Evolutionary conservation across 2,329 filamentous ascomycete genomes (phyloP).

Genomic region (Bipolaris gigantea): DNA sequence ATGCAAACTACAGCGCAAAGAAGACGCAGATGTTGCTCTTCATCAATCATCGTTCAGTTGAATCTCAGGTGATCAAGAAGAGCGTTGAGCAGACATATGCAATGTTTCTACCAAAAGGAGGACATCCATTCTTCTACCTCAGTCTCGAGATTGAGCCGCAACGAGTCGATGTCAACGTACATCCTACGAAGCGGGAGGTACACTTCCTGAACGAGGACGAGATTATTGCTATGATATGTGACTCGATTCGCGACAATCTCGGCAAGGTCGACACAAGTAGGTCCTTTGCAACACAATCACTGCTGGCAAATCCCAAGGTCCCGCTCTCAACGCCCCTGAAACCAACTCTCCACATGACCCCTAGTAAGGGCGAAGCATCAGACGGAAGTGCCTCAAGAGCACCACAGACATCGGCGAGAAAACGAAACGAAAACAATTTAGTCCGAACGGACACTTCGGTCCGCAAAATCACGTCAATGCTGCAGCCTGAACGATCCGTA

Average conservation of each 20-base stretch:
- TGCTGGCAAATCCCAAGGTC: conserved; percentile 57
- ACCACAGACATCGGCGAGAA: conserved; percentile 32
- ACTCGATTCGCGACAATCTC: conserved; percentile 74
- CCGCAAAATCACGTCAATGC: conserved; percentile 96
- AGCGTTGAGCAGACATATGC: conserved; percentile 89
- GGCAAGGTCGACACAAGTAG: conserved; percentile 90
- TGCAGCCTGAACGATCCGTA: conserved; percentile 59
- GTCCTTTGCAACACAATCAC: conserved; percentile 89
- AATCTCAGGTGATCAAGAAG: conserved; percentile 85
- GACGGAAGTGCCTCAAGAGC: conserved; percentile 36
- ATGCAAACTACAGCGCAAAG: conserved; percentile 93
- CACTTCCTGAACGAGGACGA: conserved; percentile 98
- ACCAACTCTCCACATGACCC: conserved; percentile 34
- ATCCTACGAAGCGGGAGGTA: conserved; percentile 95
- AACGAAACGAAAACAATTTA: conserved; percentile 79
- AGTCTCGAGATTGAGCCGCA: conserved; percentile 90
- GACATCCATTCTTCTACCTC: conserved; percentile 91
- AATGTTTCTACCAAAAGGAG: conserved; percentile 85
- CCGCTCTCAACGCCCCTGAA: conserved; percentile 47
- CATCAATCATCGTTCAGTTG: conserved; percentile 94
- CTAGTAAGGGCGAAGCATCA: conserved; percentile 26
- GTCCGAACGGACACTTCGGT: conserved; percentile 85
- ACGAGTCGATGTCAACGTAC: conserved; percentile 94
- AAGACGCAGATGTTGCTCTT: conserved; percentile 86
- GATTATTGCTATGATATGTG: conserved; percentile 83